Evolutionary conservation across 805 yeast genomes (phyloP).

Genomic region (Kuraishia hungarica): DNA sequence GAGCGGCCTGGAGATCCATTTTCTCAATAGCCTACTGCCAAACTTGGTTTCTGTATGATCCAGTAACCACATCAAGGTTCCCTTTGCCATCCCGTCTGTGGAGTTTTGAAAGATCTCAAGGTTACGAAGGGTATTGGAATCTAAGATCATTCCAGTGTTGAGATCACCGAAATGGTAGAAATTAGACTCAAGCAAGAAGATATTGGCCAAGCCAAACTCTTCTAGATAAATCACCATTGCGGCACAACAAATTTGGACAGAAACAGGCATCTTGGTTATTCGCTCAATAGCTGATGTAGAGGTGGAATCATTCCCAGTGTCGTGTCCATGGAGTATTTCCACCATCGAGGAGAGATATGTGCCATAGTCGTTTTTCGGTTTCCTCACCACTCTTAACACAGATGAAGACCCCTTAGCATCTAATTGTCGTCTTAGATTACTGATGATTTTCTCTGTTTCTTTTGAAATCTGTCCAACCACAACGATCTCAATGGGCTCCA

Average conservation of each 20-base stretch:
- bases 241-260: constrained; percentile 21
- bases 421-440: background rate
- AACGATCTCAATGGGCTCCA: constrained; percentile 72
- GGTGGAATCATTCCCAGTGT: background rate
- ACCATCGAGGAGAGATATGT: background rate
- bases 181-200: constrained; percentile 45
- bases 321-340: background rate
- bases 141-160: constrained; percentile 44
- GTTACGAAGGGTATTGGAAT: constrained; percentile 57
- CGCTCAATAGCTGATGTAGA: background rate
- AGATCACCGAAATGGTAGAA: constrained; percentile 41
- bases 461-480: constrained; percentile 30
- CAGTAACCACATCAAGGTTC: constrained; percentile 72
- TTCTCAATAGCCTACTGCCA: constrained; percentile 58
- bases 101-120: constrained; percentile 68
- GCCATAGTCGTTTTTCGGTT: background rate
- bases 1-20: constrained; percentile 76
- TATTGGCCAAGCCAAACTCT: constrained; percentile 53
- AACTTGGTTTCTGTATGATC: constrained; percentile 74
- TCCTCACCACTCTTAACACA: background rate
- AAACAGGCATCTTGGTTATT: background rate
- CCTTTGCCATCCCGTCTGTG: constrained; percentile 46
- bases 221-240: constrained; percentile 45
- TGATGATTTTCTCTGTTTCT: constrained; percentile 17
- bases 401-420: background rate